Percentiles rank a stretch among this genome's conserved stretches.
Conservation (phyloP, 768 basidiomycete species). For the Fistulinella prunicolor region DNA sequence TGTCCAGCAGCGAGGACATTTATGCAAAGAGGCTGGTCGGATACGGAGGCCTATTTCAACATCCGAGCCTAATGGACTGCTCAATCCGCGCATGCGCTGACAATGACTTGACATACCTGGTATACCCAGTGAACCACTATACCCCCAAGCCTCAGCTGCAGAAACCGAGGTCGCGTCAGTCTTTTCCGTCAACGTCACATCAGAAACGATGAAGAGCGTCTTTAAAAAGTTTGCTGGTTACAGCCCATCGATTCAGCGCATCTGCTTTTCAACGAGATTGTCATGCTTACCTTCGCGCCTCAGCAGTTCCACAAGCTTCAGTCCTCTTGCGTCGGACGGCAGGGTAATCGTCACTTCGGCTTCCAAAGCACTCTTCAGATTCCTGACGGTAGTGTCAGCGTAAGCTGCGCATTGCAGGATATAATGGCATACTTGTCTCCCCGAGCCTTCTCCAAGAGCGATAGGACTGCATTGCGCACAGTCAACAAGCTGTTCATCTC, state of each 20-base stretch:
- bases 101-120: constrained; percentile 40
- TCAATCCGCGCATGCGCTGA: background rate
- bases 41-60: constrained; percentile 46
- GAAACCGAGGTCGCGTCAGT: constrained; percentile 39
- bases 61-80: constrained; percentile 8
- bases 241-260: background rate
- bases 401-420: background rate
- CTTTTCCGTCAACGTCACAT: constrained; percentile 52
- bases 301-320: constrained; percentile 36
- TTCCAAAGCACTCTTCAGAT: constrained; percentile 73
- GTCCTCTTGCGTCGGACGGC: constrained; percentile 33
- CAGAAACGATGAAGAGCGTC: constrained; percentile 79
- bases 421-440: constrained; percentile 56
- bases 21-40: constrained; percentile 56
- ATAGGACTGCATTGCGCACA: constrained; percentile 59
- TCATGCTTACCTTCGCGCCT: constrained; percentile 40
- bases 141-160: constrained; percentile 44
- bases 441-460: constrained; percentile 74
- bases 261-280: too few species aligned
- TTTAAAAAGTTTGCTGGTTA: constrained; percentile 59
- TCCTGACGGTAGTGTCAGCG: constrained; percentile 38
- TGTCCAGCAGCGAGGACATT: constrained; percentile 94
- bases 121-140: constrained; percentile 41
- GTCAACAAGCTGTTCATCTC: constrained; percentile 65
- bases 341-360: constrained; percentile 67